phyloP scores from a whole-genome alignment of 139 green algal genomes.

The Closterium sp. region DNA sequence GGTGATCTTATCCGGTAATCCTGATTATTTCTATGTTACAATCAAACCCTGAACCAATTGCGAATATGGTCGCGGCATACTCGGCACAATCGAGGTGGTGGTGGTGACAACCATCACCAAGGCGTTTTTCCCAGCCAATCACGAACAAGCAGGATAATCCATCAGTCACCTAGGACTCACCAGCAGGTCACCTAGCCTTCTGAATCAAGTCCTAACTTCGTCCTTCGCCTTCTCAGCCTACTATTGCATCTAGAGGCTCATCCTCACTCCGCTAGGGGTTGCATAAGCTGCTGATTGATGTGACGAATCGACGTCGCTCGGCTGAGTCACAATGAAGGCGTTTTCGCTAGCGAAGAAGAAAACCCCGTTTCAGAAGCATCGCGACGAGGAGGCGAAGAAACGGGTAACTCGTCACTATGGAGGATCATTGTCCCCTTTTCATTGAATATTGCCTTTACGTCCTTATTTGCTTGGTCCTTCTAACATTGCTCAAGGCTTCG shows the following conservation, averaged over 20 bases:
- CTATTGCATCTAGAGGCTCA: neutral
- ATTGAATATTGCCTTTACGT: neutral
- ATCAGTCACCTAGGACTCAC: neutral
- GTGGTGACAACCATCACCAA: neutral
- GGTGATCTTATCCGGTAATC: too few relatives aligned
- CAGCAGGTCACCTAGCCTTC: neutral
- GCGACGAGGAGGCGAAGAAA: slow-evolving; percentile 80
- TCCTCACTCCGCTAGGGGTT: too few relatives aligned
- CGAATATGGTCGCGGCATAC: neutral
- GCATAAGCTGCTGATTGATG: neutral
- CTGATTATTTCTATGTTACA: too few relatives aligned
- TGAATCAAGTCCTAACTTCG: neutral
- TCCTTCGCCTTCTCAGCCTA: neutral
- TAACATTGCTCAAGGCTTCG: neutral
- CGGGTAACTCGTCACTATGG: slow-evolving; percentile 38
- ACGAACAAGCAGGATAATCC: neutral
- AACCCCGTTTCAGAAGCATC: slow-evolving; percentile 88
- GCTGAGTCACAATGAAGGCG: slow-evolving; percentile 23
- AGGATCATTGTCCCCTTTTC: neutral
- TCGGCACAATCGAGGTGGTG: neutral
- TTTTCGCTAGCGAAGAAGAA: slow-evolving; percentile 76
- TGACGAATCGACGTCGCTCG: neutral
- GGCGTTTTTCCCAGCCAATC: neutral
- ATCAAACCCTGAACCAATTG: neutral
- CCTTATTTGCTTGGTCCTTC: neutral